Evolutionary conservation across 495 filamentous ascomycete species (phyloP).

Genomic region (Margaritispora aquatica): DNA sequence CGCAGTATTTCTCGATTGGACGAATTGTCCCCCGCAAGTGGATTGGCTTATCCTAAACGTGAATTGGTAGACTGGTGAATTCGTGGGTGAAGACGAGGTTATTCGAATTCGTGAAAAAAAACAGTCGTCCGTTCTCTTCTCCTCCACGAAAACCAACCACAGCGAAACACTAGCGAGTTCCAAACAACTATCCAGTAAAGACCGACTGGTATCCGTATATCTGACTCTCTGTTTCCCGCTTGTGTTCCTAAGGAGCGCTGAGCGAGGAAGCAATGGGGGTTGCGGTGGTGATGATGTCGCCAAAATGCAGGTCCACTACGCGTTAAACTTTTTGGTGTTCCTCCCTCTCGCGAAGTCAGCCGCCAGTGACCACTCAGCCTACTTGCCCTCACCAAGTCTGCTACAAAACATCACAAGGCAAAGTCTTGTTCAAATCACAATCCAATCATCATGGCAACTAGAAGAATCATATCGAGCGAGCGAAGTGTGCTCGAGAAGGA

Average conservation of each 20-base stretch:
- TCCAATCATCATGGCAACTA: conserved; percentile 47
- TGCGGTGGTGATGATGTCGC: not conserved
- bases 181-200: too few species aligned
- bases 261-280: not conserved
- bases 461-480: conserved; percentile 48
- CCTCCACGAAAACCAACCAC: too few species aligned
- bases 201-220: not conserved
- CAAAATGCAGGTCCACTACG: not conserved
- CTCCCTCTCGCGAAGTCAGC: not conserved
- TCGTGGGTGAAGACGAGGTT: not conserved
- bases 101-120: not conserved
- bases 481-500: conserved; percentile 48
- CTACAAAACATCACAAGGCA: not conserved
- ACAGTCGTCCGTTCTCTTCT: too few species aligned
- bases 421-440: not conserved
- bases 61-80: too few species aligned
- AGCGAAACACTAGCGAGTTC: too few species aligned
- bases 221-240: not conserved
- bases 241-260: not conserved
- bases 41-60: too few species aligned
- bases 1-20: too few species aligned
- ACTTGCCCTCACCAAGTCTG: not conserved
- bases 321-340: not conserved
- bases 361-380: not conserved
- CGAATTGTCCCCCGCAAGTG: too few species aligned